Conservation (phyloP, 805 yeast genomes). For the Metschnikowia vanudenii region DNA sequence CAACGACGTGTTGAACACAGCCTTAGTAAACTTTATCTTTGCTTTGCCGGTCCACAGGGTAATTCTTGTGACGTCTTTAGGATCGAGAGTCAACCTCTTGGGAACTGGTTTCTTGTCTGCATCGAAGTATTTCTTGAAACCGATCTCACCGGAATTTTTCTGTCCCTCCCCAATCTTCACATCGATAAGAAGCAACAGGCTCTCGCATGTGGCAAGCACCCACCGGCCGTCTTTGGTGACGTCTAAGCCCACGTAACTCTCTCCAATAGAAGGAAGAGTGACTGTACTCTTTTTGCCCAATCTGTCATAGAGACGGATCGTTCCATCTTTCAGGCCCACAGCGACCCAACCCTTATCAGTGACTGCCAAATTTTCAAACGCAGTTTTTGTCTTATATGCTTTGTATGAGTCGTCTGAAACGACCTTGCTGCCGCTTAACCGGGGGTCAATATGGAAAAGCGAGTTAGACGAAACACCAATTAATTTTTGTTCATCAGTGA, state of each 20-base stretch:
- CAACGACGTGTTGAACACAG: constrained; percentile 74
- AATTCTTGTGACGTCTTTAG: constrained; percentile 59
- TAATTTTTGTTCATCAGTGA: constrained; percentile 71
- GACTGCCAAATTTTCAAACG: constrained; percentile 62
- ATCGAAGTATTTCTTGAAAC: constrained; percentile 64
- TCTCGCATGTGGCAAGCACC: constrained; percentile 76
- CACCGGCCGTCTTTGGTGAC: constrained; percentile 78
- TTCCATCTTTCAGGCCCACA: constrained; percentile 74
- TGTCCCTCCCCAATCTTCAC: constrained; percentile 57
- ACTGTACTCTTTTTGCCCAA: constrained; percentile 78
- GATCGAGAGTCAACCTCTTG: constrained; percentile 60
- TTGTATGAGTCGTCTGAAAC: constrained; percentile 46
- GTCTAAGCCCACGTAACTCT: constrained; percentile 63
- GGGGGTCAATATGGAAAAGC: constrained; percentile 78
- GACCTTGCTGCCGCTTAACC: constrained; percentile 55
- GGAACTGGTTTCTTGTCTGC: constrained; percentile 68
- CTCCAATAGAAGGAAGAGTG: constrained; percentile 79
- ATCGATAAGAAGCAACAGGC: constrained; percentile 70
- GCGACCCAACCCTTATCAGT: constrained; percentile 75
- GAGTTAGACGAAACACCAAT: constrained; percentile 66
- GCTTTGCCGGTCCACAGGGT: constrained; percentile 3
- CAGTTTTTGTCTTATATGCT: constrained; percentile 47
- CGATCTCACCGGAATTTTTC: constrained; percentile 55
- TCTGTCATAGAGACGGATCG: constrained; percentile 67
- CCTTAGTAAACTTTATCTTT: constrained; percentile 60